Evolutionary conservation across 2,329 filamentous ascomycete species (phyloP).

Genomic region (Drechslerella coelobrocha): DNA sequence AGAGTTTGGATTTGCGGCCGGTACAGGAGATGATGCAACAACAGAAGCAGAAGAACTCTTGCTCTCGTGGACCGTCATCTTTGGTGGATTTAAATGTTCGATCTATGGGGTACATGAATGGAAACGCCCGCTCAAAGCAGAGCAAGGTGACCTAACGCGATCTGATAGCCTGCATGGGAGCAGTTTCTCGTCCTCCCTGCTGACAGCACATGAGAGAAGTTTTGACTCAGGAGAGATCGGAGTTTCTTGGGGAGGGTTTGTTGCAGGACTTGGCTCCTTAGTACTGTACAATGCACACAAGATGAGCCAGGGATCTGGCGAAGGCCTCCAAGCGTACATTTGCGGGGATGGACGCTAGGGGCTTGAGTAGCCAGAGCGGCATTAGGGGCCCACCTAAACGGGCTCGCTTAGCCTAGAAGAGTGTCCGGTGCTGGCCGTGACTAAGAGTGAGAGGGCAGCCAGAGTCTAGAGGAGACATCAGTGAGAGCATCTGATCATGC

Average conservation of each 20-base stretch:
- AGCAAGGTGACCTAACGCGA: neutral
- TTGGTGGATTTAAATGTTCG: constrained; percentile 1
- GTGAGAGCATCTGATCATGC: neutral
- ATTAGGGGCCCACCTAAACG: neutral
- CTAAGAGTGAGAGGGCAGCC: neutral
- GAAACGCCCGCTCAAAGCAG: neutral
- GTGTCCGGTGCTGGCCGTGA: too few species aligned
- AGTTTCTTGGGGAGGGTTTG: neutral
- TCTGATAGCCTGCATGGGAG: neutral
- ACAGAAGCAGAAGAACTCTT: neutral
- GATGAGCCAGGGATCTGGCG: neutral
- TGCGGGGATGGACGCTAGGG: constrained; percentile 1
- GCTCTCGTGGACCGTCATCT: neutral
- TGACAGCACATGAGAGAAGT: neutral
- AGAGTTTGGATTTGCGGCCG: constrained; percentile 1
- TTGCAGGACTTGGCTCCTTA: neutral
- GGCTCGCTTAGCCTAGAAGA: neutral
- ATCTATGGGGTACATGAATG: neutral
- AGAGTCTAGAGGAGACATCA: neutral
- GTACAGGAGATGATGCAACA: neutral
- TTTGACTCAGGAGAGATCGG: neutral
- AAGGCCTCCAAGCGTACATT: neutral
- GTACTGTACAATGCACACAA: too few species aligned
- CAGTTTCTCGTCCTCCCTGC: neutral
- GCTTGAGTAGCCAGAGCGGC: too few species aligned